Evolutionary conservation across 2,329 filamentous ascomycete species (phyloP).

Genomic region (Colletotrichum simmondsii): DNA sequence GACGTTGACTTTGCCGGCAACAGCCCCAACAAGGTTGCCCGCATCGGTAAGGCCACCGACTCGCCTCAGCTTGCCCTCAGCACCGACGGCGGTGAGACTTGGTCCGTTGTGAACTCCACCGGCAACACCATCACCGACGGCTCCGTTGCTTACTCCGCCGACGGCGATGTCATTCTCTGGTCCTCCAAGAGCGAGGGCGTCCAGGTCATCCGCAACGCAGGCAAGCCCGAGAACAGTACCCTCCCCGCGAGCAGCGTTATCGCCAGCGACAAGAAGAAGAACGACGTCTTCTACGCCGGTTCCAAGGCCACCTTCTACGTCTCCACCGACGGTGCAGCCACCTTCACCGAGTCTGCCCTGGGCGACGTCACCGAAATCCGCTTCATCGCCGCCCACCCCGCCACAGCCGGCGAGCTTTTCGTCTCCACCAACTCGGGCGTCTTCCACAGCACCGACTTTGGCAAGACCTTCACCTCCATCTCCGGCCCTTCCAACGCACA

Average conservation of each 20-base stretch:
- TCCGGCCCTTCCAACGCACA: conserved; percentile 50
- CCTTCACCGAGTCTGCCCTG: conserved; percentile 54
- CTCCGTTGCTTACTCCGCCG: conserved; percentile 60
- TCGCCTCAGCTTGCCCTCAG: conserved; percentile 59
- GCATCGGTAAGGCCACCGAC: conserved; percentile 58
- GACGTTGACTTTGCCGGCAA: conserved; percentile 62
- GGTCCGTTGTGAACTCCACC: conserved; percentile 59
- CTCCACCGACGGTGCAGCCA: conserved; percentile 58
- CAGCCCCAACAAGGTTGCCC: conserved; percentile 57
- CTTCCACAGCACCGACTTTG: conserved; percentile 64
- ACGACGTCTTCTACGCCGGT: conserved; percentile 63
- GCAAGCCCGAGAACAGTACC: conserved; percentile 55
- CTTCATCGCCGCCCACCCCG: conserved; percentile 66
- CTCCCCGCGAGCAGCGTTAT: conserved; percentile 59
- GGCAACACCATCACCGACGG: conserved; percentile 56
- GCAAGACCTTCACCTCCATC: conserved; percentile 55
- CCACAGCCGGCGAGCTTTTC: conserved; percentile 68
- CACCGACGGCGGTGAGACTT: conserved; percentile 60
- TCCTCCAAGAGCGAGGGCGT: conserved; percentile 54
- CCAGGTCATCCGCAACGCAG: conserved; percentile 52
- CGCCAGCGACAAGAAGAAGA: conserved; percentile 65
- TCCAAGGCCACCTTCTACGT: conserved; percentile 60
- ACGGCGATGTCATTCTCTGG: conserved; percentile 61
- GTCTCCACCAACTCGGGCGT: conserved; percentile 66
- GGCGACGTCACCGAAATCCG: conserved; percentile 59